Percentiles rank a stretch among this genome's conserved stretches.
phyloP scores from a whole-genome alignment of 306 rosid genomes.

The Vicia villosa region DNA sequence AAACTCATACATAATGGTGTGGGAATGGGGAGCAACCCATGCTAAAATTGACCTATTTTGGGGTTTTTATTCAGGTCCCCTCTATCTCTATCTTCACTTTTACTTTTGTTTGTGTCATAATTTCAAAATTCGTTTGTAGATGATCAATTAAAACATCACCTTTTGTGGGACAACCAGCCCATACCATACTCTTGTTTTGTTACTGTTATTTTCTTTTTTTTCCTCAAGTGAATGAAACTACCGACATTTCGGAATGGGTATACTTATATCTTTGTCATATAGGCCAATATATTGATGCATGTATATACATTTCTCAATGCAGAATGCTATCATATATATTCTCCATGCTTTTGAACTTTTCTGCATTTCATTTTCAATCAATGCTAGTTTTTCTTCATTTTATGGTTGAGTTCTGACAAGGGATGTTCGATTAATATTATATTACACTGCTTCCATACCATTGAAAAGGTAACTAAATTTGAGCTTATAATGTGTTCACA shows the following conservation, averaged over 20 bases:
- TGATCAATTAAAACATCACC: conserved; percentile 13
- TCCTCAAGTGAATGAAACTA: conserved; percentile 18
- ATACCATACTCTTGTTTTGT: conserved; percentile 28
- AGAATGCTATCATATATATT: conserved; percentile 10
- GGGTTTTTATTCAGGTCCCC: conserved; percentile 54
- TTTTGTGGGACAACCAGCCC: conserved; percentile 46
- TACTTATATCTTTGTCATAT: not conserved
- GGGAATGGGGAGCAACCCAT: conserved; percentile 69
- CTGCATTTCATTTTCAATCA: conserved; percentile 1
- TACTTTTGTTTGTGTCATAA: conserved; percentile 41
- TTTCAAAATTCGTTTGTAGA: conserved; percentile 26
- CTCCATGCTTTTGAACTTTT: conserved; percentile 23
- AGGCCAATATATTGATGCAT: not conserved
- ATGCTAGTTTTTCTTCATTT: conserved; percentile 15
- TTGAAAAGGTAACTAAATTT: conserved; percentile 25
- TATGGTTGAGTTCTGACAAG: conserved; percentile 13
- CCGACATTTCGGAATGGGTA: conserved; percentile 35
- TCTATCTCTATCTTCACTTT: not conserved
- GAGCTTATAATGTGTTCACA: not conserved
- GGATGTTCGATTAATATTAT: not conserved
- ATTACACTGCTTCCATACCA: conserved; percentile 1
- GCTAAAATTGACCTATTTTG: conserved; percentile 53
- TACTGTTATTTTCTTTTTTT: conserved; percentile 27
- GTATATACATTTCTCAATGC: conserved; percentile 24
- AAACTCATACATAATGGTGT: conserved; percentile 50